Percentiles rank a stretch among this genome's conserved stretches.
These are phyloP conservation scores for Marchantia polymorpha DNA, from an alignment of 225 moss, liverwort and hornwort species.

Conservation along the genomic window DNA sequence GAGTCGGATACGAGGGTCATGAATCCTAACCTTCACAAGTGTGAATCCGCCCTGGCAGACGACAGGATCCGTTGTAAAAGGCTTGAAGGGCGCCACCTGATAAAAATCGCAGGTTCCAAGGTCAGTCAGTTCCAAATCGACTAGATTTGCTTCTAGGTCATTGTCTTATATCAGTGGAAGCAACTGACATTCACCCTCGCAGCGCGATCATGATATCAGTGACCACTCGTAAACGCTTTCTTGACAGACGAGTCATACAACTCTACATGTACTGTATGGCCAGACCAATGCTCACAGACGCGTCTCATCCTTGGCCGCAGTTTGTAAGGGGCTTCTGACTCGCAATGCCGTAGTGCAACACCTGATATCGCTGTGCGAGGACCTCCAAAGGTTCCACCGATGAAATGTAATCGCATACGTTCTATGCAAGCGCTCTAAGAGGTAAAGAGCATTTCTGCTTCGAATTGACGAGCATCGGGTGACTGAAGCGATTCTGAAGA, in stretches of 20 bases:
- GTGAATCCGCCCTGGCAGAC: conserved; percentile 70
- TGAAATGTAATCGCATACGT: background rate
- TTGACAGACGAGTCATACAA: background rate
- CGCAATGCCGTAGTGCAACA: background rate
- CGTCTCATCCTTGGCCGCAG: background rate
- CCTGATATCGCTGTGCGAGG: background rate
- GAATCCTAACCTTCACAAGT: conserved; percentile 63
- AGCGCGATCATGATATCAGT: background rate
- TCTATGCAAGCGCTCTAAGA: background rate
- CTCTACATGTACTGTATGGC: background rate
- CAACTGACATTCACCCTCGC: background rate
- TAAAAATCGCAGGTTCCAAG: conserved; percentile 21
- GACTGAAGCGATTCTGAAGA: too few species aligned
- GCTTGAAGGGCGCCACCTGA: conserved; percentile 50
- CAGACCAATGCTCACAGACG: background rate
- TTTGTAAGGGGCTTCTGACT: too few species aligned
- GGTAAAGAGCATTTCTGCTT: too few species aligned
- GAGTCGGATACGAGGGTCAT: background rate
- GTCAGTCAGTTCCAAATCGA: background rate
- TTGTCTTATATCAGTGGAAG: background rate
- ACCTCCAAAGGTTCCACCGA: background rate
- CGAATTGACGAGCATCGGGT: too few species aligned
- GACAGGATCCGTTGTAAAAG: conserved; percentile 69
- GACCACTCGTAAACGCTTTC: background rate
- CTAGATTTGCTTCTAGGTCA: background rate